Percentiles rank a stretch among this genome's conserved stretches.
Evolutionary conservation across 371 early-diverging fungal genomes (phyloP).

Genomic region (Coemansia sp.): DNA sequence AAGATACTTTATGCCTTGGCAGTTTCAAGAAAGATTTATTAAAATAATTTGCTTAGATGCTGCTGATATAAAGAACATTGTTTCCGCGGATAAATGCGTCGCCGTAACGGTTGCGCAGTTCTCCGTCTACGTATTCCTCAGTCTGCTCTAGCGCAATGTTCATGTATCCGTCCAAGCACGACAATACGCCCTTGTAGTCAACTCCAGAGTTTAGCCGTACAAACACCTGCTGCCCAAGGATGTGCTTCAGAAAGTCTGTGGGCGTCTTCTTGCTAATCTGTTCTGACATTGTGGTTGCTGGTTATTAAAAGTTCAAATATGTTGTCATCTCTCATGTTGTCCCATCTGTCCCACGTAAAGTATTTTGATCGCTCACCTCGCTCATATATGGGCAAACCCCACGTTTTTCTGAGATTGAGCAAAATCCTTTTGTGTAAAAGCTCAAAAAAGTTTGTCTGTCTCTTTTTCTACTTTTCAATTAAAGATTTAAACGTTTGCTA

Average conservation of each 20-base stretch:
- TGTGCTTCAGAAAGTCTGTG: constrained; percentile 77
- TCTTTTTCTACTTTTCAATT: too few relatives aligned
- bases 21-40: not conserved
- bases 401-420: too few relatives aligned
- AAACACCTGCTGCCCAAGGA: constrained; percentile 80
- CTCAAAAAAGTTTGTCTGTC: too few relatives aligned
- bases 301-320: not conserved
- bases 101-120: constrained; percentile 87
- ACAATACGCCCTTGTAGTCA: constrained; percentile 88
- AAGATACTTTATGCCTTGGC: not conserved
- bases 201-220: constrained; percentile 94
- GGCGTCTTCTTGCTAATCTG: constrained; percentile 58
- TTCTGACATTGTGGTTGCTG: constrained; percentile 18
- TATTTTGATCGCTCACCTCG: too few relatives aligned
- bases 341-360: too few relatives aligned
- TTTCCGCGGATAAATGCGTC: constrained; percentile 97
- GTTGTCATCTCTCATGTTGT: too few relatives aligned
- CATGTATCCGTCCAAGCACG: constrained; percentile 99
- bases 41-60: constrained; percentile 2
- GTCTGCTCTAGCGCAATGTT: constrained; percentile 97
- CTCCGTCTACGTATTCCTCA: constrained; percentile 92
- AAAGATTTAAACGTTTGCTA: too few relatives aligned
- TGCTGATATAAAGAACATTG: constrained; percentile 65
- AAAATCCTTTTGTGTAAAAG: too few relatives aligned
- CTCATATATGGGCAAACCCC: too few relatives aligned